Conservation (phyloP, 805 yeast species). For the Jamesozyma hellenica region DNA sequence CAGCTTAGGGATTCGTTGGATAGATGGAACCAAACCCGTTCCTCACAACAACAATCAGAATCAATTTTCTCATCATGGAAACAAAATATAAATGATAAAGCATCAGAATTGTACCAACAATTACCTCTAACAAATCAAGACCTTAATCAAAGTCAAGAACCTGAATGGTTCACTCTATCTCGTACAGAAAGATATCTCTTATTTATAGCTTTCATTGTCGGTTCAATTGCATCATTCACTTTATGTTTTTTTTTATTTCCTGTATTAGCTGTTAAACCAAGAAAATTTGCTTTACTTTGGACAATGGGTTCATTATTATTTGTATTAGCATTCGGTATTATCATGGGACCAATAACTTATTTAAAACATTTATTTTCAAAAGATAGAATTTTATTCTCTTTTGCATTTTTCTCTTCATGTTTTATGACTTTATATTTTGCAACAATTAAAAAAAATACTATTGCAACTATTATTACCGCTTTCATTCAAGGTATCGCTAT, state of each 20-base stretch:
- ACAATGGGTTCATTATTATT: slow-evolving; percentile 82
- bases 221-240: slow-evolving; percentile 71
- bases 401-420: slow-evolving; percentile 73
- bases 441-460: slow-evolving; percentile 52
- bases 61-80: slow-evolving; percentile 32
- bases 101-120: slow-evolving; percentile 51
- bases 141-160: slow-evolving; percentile 40
- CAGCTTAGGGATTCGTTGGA: slow-evolving; percentile 32
- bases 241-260: slow-evolving; percentile 81
- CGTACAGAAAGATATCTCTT: slow-evolving; percentile 73
- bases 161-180: slow-evolving; percentile 64
- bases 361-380: slow-evolving; percentile 61
- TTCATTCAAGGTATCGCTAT: slow-evolving; percentile 75
- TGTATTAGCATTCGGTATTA: slow-evolving; percentile 77
- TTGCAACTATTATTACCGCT: slow-evolving; percentile 68
- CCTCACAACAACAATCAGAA: slow-evolving; percentile 18
- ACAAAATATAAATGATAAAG: slow-evolving; percentile 31
- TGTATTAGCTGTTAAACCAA: slow-evolving; percentile 76
- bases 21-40: slow-evolving; percentile 30
- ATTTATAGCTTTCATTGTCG: slow-evolving; percentile 65
- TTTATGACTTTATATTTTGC: slow-evolving; percentile 70
- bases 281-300: slow-evolving; percentile 88
- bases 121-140: slow-evolving; percentile 56
- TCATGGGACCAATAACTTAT: slow-evolving; percentile 88
- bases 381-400: slow-evolving; percentile 69